These are phyloP conservation scores for Penicillium silybi DNA, from an alignment of 495 filamentous ascomycete genomes.

Conservation along the genomic window DNA sequence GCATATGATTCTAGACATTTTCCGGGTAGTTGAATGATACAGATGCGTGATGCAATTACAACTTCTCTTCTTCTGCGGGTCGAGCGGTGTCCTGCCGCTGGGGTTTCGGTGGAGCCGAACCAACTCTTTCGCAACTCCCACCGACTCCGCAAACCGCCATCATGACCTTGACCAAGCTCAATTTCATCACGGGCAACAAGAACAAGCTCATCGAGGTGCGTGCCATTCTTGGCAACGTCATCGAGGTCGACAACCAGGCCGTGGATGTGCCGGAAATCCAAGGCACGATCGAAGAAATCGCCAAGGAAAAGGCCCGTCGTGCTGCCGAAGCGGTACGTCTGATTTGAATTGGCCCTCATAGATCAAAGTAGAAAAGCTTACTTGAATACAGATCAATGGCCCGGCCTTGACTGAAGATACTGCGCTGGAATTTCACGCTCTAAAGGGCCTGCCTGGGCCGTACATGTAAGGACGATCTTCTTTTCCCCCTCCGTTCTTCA, in stretches of 20 bases:
- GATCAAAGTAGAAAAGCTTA: background rate
- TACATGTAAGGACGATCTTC: slow-evolving; percentile 70
- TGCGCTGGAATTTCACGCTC: slow-evolving; percentile 83
- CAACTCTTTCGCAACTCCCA: slow-evolving; percentile 1
- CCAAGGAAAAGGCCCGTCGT: slow-evolving; percentile 75
- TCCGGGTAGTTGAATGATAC: background rate
- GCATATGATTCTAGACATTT: slow-evolving; percentile 19
- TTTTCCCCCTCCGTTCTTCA: too few species aligned
- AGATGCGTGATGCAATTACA: background rate
- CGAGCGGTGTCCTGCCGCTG: slow-evolving; percentile 2
- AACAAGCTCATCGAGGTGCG: slow-evolving; percentile 89
- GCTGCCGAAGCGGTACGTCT: slow-evolving; percentile 49
- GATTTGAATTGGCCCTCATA: background rate
- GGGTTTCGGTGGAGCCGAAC: background rate
- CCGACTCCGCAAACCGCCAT: slow-evolving; percentile 9
- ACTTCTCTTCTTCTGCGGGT: background rate
- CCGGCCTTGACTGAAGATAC: slow-evolving; percentile 97
- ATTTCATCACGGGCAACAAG: slow-evolving; percentile 95
- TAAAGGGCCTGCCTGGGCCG: slow-evolving; percentile 87
- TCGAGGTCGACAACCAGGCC: slow-evolving; percentile 66
- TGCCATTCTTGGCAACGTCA: slow-evolving; percentile 72
- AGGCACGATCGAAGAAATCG: slow-evolving; percentile 88
- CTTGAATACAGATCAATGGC: slow-evolving; percentile 58
- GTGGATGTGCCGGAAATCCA: slow-evolving; percentile 88
- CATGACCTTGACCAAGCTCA: slow-evolving; percentile 47